Base-by-base conservation (phyloP, 2,329 filamentous ascomycete species). In the Macroventuria anomochaeta region DNA sequence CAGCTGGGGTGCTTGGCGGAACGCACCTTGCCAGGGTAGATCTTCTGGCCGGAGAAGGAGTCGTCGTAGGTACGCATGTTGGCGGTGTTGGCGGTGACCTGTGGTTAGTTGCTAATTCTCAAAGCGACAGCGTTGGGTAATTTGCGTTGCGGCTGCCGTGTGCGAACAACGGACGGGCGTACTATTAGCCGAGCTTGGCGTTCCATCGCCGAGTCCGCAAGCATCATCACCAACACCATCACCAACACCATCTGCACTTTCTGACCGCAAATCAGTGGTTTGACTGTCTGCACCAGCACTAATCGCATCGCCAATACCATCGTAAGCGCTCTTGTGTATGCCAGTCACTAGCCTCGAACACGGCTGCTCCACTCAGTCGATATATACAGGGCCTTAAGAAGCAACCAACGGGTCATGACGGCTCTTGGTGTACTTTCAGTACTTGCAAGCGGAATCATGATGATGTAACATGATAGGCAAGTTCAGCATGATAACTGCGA, bases 41-140 rank as follows among this genome's bases (percentile, higher is more conserved):
- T 89, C 83, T 88, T 89, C 81, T 86, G 81, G 75, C 86, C 87
- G 80, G 84, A 87, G 85, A 90, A 90, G 74, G 85, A 84, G 77
- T 90, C 87, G 82, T 90, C 87, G 87, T 89, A 90, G 80, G 85
- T 88, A 83, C 85, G 84, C 85, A 88, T 88, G 76, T 82, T 86
- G 82, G 79, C 78, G 78, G 78, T 75, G 74, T 63, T 75, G 69
- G 63, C 67, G 72, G 70, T 60, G 71, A 75, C 73, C 72, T 72
- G 67, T 62, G 55, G 65, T 73, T 71, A 72, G 70, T 72, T 68
- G 66, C 73, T 67, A 43, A 36, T 49, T 36, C 21, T 44, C 15
- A 3, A 12, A 12, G 17, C n/a, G 13, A 48, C 56, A 63, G 67
- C 67, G 68, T 68, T 67, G 69, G 60, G 49, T 48, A 57, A 57